Base-by-base conservation (phyloP, 805 yeast species). In the Yamadazyma takamatsuzukensis region DNA sequence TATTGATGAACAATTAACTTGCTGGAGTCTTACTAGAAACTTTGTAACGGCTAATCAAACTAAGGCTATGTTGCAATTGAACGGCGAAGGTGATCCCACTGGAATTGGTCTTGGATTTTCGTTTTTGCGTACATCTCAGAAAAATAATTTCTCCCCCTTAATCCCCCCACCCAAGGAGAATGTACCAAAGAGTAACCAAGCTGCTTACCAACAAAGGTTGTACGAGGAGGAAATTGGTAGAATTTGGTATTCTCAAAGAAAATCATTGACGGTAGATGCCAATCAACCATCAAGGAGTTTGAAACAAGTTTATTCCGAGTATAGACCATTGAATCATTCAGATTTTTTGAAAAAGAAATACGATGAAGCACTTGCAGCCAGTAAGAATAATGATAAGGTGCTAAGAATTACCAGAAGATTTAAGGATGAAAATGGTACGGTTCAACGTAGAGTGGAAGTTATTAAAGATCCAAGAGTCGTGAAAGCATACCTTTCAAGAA, bases 1-100 rank as follows among this genome's bases (percentile, higher is more conserved):
- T 30, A 61, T 85, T 21, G 88, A 86, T 44, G 95, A 87, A 45
- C 95, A 87, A 49, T 61, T 86, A 31, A 81, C 97, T 1, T 90
- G 96, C 0, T 93, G 98, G 98, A 89, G 86, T 54, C 70, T 82
- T n/a, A 80, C 96, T 0, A 72, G 87, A 40, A 93, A 93, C 56
- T 93, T 93, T 51, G 78, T 89, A 34, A 85, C 80, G 54, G 93
- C 97, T 2, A 88, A 95, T 15, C 97, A 89, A 53, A 95, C 96
- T 34, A 89, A 94, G 49, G 94, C 97, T 0, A 93, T 93, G 97
- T 70, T 93, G 26, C 96, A 88, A 51, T 74, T 93, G 16, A 86
- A 86, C 52, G 96, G 96, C 10, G 89, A 81, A 33, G 97, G 97
- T 30, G 97, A 93, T 55, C 95, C 96, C 2, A 79, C 95, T 0